phyloP scores from a whole-genome alignment of 108 stramenopile species.

The Pseudonitzschia delicatissima region DNA sequence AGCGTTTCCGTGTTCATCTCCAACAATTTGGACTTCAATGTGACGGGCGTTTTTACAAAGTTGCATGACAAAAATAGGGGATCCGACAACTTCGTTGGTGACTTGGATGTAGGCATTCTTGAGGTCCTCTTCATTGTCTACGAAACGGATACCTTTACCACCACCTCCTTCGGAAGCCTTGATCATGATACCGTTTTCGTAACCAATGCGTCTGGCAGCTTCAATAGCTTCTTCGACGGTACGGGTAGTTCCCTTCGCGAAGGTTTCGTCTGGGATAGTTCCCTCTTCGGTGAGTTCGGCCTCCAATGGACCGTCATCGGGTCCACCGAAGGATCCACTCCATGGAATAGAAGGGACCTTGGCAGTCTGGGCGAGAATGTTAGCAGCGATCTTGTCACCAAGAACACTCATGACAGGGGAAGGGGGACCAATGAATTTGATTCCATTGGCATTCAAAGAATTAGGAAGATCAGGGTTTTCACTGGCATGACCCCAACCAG shows the following conservation, averaged over 20 bases:
- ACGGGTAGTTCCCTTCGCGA: conserved; percentile 87
- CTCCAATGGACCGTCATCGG: conserved; percentile 89
- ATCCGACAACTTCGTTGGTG: conserved; percentile 91
- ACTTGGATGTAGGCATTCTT: conserved; percentile 87
- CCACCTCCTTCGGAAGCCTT: conserved; percentile 99
- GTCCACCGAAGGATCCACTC: conserved; percentile 90
- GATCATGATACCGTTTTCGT: conserved; percentile 97
- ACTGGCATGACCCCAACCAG: conserved; percentile 94
- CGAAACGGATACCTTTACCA: conserved; percentile 98
- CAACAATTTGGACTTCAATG: conserved; percentile 98
- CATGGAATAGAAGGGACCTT: conserved; percentile 96
- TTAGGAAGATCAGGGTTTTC: conserved; percentile 90
- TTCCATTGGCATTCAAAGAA: conserved; percentile 62
- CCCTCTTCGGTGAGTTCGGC: conserved; percentile 92
- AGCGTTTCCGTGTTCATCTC: conserved; percentile 96
- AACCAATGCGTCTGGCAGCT: conserved; percentile 89
- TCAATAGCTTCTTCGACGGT: conserved; percentile 93
- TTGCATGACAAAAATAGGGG: conserved; percentile 98
- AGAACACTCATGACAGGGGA: conserved; percentile 92
- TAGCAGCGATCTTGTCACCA: conserved; percentile 95
- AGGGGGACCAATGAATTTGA: conserved; percentile 94
- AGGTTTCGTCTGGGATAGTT: conserved; percentile 92
- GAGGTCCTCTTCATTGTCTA: conserved; percentile 85
- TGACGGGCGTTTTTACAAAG: conserved; percentile 97
- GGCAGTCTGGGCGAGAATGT: conserved; percentile 94